phyloP scores from a whole-genome alignment of 352 stramenopile species.

The Pythium monospermum region DNA sequence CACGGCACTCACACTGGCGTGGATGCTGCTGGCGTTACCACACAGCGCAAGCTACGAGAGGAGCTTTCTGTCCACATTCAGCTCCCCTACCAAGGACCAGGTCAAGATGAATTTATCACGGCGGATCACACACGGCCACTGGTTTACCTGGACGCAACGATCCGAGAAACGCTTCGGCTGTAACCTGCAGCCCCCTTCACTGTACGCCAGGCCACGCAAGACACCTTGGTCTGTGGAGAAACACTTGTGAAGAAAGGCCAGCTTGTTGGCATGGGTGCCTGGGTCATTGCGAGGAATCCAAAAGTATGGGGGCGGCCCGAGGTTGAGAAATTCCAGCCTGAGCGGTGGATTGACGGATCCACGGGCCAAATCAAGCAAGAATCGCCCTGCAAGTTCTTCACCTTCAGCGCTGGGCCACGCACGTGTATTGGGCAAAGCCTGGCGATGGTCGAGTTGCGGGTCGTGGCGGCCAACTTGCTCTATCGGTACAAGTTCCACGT shows the following conservation, averaged over 20 bases:
- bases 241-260: slow-evolving; percentile 23
- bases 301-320: slow-evolving; percentile 46
- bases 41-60: slow-evolving; percentile 35
- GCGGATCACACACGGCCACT: slow-evolving; percentile 44
- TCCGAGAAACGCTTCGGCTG: slow-evolving; percentile 62
- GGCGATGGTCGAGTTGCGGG: slow-evolving; percentile 33
- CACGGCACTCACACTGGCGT: slow-evolving; percentile 62
- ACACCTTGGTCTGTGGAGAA: slow-evolving; percentile 37
- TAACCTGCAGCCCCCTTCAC: slow-evolving; percentile 55
- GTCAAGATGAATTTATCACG: slow-evolving; percentile 41
- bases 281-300: slow-evolving; percentile 21
- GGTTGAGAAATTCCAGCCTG: slow-evolving; percentile 45
- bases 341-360: slow-evolving; percentile 40
- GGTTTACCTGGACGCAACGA: slow-evolving; percentile 51
- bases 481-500: slow-evolving; percentile 9
- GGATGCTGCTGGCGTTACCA: slow-evolving; percentile 68
- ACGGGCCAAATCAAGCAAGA: slow-evolving; percentile 10
- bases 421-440: slow-evolving; percentile 32
- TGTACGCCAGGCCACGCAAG: slow-evolving; percentile 43
- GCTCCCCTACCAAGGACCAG: slow-evolving; percentile 34
- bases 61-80: no score
- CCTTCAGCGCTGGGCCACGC: slow-evolving; percentile 28
- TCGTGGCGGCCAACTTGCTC: slow-evolving; percentile 16
- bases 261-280: slow-evolving; percentile 19
- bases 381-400: slow-evolving; percentile 25